A percentile compares a stretch with the other conserved stretches of the same genome.
These are phyloP conservation scores for thale cress (Arabidopsis thaliana) DNA, from an alignment of 345 rosid genomes.

Conservation along the genomic window DNA sequence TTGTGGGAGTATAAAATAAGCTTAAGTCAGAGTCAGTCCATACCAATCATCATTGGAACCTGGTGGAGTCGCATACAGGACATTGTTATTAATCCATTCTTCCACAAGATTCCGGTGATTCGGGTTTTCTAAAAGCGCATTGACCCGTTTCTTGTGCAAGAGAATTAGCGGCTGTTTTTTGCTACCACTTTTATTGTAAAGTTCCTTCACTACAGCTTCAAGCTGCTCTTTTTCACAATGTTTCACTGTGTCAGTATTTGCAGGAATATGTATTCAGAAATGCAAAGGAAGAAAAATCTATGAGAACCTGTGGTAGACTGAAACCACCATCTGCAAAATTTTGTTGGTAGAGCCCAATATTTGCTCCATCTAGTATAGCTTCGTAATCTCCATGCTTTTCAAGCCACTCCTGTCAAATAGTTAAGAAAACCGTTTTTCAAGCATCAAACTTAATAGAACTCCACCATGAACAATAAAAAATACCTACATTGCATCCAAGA, in stretches of 20 bases:
- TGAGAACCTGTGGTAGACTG: slow-evolving; percentile 76
- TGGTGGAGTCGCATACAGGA: slow-evolving; percentile 73
- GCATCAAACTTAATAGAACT: not conserved
- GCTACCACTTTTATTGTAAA: slow-evolving; percentile 54
- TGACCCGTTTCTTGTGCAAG: slow-evolving; percentile 75
- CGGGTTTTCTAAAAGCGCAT: slow-evolving; percentile 62
- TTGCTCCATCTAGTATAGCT: slow-evolving; percentile 92
- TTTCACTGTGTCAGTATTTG: slow-evolving; percentile 18
- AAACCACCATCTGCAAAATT: slow-evolving; percentile 88
- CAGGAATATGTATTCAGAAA: not conserved
- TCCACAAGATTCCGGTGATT: slow-evolving; percentile 58
- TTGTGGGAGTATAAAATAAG: not conserved
- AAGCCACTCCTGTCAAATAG: slow-evolving; percentile 66
- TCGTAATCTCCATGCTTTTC: slow-evolving; percentile 62
- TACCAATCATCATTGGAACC: slow-evolving; percentile 98
- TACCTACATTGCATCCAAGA: not conserved
- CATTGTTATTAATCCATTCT: slow-evolving; percentile 70
- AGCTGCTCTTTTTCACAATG: slow-evolving; percentile 76
- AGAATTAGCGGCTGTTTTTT: slow-evolving; percentile 75
- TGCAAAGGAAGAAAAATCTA: not conserved
- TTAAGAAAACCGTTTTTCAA: not conserved
- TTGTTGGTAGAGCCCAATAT: slow-evolving; percentile 88
- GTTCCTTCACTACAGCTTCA: slow-evolving; percentile 73
- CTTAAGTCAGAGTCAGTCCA: not conserved
- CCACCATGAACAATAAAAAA: not conserved